phyloP scores from a whole-genome alignment of 176 grass and related monocot genomes.

The Oryza rufipogon region DNA sequence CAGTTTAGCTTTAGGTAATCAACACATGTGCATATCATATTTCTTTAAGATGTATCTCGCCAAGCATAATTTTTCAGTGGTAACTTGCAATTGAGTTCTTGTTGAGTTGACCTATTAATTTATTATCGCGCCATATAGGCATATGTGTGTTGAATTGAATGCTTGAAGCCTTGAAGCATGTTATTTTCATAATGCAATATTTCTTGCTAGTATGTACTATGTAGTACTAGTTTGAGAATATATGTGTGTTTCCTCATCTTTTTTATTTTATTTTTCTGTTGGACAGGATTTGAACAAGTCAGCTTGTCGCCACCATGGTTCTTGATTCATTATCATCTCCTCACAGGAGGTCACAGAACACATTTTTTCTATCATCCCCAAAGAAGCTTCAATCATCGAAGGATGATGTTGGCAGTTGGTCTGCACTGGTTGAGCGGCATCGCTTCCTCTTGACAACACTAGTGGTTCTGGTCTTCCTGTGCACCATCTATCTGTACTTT shows the following conservation, averaged over 20 bases:
- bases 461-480: slow-evolving; percentile 75
- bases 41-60: slow-evolving; percentile 9
- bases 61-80: neutral
- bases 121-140: neutral
- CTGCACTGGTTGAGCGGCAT: slow-evolving; percentile 73
- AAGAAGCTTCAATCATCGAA: slow-evolving; percentile 67
- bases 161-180: slow-evolving; percentile 24
- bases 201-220: slow-evolving; percentile 2
- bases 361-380: slow-evolving; percentile 50
- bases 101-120: neutral
- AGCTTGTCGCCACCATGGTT: slow-evolving; percentile 54
- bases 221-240: slow-evolving; percentile 13
- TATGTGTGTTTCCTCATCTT: neutral
- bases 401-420: slow-evolving; percentile 72
- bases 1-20: neutral
- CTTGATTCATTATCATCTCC: slow-evolving; percentile 89
- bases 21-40: slow-evolving; percentile 12
- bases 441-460: slow-evolving; percentile 85
- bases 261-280: neutral
- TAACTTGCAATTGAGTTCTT: slow-evolving; percentile 2
- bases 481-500: slow-evolving; percentile 95
- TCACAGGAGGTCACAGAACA: slow-evolving; percentile 79
- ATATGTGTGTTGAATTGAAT: slow-evolving; percentile 19
- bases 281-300: slow-evolving; percentile 42
- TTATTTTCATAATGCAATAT: neutral